These are phyloP conservation scores for Backusella psychrophila DNA, from an alignment of 192 early-diverging fungal species.

Conservation along the genomic window DNA sequence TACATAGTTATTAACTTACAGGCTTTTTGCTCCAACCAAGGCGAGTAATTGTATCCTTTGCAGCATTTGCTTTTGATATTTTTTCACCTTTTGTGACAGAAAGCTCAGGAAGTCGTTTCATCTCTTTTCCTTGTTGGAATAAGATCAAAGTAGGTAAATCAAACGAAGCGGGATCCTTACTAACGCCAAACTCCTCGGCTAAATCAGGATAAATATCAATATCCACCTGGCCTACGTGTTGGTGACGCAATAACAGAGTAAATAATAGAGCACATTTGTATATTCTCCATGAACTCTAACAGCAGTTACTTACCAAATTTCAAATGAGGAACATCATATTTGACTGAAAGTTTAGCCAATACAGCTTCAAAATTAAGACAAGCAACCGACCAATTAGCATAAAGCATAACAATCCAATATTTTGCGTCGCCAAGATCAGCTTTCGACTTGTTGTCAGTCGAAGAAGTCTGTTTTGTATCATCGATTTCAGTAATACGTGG, in stretches of 20 bases:
- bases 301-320: constrained; percentile 21
- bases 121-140: constrained; percentile 48
- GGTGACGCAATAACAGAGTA: not conserved
- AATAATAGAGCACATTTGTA: not conserved
- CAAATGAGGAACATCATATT: constrained; percentile 33
- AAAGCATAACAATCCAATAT: constrained; percentile 55
- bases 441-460: not conserved
- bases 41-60: constrained; percentile 36
- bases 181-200: constrained; percentile 46
- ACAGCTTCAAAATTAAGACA: constrained; percentile 52
- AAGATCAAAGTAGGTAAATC: constrained; percentile 53
- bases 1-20: constrained; percentile 18
- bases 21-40: constrained; percentile 33
- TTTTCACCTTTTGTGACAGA: constrained; percentile 30
- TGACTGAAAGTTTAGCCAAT: constrained; percentile 46
- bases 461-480: constrained; percentile 17
- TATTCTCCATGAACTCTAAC: not conserved
- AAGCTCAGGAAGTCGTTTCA: constrained; percentile 44
- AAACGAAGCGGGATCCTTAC: constrained; percentile 45
- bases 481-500: constrained; percentile 23
- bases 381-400: constrained; percentile 49
- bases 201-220: constrained; percentile 46
- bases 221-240: constrained; percentile 43
- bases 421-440: constrained; percentile 19
- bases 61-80: constrained; percentile 20